These are phyloP conservation scores for Gnomoniopsis sp. DNA, from an alignment of 2,329 filamentous ascomycete species.

Conservation along the genomic window DNA sequence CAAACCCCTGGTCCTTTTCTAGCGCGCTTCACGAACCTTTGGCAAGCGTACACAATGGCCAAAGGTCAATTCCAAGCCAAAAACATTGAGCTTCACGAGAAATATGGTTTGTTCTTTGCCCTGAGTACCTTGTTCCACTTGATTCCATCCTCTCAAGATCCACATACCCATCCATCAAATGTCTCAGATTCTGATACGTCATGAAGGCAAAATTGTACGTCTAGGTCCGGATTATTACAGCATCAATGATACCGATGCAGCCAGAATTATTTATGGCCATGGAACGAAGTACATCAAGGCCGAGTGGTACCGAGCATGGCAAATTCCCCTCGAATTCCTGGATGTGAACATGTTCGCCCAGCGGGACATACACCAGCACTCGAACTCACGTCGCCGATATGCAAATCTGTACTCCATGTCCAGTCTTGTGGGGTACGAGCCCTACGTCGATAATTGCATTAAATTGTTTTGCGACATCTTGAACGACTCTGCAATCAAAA, in stretches of 20 bases:
- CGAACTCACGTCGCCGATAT: conserved; percentile 35
- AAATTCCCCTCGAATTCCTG: neutral
- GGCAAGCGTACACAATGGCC: neutral
- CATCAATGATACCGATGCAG: conserved; percentile 5
- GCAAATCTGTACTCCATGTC: conserved; percentile 45
- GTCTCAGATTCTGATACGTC: neutral
- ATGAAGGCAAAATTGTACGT: conserved; percentile 12
- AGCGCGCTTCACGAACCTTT: conserved; percentile 4
- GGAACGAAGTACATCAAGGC: conserved; percentile 4
- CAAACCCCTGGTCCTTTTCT: conserved; percentile 7
- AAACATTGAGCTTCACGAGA: conserved; percentile 4
- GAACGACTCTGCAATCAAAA: conserved; percentile 28
- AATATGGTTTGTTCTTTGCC: neutral
- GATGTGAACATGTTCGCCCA: conserved; percentile 28
- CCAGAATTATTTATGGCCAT: conserved; percentile 12
- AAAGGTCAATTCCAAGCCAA: conserved; percentile 3
- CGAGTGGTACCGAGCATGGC: conserved; percentile 5
- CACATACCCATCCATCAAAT: no score
- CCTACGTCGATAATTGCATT: conserved; percentile 44
- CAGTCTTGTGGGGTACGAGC: conserved; percentile 44
- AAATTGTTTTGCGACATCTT: conserved; percentile 36
- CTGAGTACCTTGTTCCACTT: no score
- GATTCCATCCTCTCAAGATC: no score
- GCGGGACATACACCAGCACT: conserved; percentile 33
- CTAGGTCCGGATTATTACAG: conserved; percentile 8